A percentile compares a stretch with the other conserved stretches of the same genome.
Evolutionary conservation across 2,329 filamentous ascomycete species (phyloP).

Genomic region (Sarocladium strictum): DNA sequence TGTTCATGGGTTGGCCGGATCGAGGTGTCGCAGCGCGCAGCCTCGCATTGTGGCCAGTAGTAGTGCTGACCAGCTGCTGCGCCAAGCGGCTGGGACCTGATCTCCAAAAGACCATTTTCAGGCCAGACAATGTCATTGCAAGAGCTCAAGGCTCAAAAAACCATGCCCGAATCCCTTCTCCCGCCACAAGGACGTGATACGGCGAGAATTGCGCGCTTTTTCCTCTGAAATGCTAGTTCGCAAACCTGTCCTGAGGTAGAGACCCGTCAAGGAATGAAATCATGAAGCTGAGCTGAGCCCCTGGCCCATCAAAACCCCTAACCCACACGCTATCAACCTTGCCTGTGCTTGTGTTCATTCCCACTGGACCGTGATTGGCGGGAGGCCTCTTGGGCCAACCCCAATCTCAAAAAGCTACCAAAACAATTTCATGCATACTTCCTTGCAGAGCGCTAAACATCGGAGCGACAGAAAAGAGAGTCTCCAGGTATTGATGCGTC

Average conservation of each 20-base stretch:
- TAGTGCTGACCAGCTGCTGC: conserved; percentile 1
- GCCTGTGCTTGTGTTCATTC: not conserved
- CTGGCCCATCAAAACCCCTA: not conserved
- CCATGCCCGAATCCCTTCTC: not conserved
- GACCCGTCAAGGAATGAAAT: not conserved
- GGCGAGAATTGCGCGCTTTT: not conserved
- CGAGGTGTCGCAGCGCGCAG: not conserved
- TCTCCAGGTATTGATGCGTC: too few species aligned
- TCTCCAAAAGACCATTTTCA: not conserved
- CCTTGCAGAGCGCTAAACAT: too few species aligned
- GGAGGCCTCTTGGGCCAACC: not conserved
- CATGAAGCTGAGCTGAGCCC: not conserved
- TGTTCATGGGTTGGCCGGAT: not conserved
- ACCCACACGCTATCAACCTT: not conserved
- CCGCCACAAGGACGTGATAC: not conserved
- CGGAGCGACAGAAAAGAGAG: too few species aligned
- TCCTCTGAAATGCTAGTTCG: not conserved
- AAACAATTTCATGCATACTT: not conserved
- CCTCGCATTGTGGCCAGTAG: not conserved
- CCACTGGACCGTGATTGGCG: not conserved
- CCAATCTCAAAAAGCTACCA: not conserved
- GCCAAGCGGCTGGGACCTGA: not conserved
- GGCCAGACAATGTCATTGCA: not conserved
- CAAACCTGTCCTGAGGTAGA: not conserved
- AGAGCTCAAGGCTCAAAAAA: not conserved